Evolutionary conservation across 805 yeast genomes (phyloP), one percentile per base, ranked within the genome.

Genomic region (Wickerhamomyces silvicola): DNA sequence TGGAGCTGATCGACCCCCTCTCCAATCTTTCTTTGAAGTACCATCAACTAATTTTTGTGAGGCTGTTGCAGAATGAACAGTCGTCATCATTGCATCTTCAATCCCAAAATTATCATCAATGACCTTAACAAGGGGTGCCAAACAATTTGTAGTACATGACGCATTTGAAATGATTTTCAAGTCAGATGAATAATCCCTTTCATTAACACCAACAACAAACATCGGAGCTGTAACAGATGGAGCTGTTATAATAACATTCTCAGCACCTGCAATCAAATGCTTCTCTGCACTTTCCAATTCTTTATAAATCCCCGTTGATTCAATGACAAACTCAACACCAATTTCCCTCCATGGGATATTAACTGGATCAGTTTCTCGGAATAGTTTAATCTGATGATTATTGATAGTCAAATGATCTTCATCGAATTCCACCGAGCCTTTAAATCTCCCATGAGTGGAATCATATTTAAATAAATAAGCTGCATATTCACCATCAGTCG

Each of bases 11-110:
- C 95, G 82, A 65, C 95, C 95, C 64, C 95, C 95, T 78, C 95
- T 81, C 95, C 95, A 86, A 75, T 86, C 95, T 77, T 86, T 86
- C 77, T 80, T 86, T 62, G 95, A 84, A 55, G 95, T 94, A 69
- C 95, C 95, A 64, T 86, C 95, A 47, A 86, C 95, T 43, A 94
- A 81, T 80, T 86, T 86, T 70, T 86, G 95, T 56, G 95, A 82
- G 52, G 95, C 95, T 50, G 95, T 86, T 69, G 84, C 81, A 60
- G 95, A 83, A 78, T 86, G 95, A 48, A 86, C 88, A 44, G 95
- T 86, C 67, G 95, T 86, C 95, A 86, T 86, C 59, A 86, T 74
- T 68, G 94, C 95, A 66, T 84, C 86, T 59, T 80, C 83, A 54
- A 86, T 79, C 43, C 94, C 94, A 62, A 80, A 86, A 54, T 64